Conservation (phyloP, 2,329 filamentous ascomycete genomes). For the Fusarium euwallaceae region DNA sequence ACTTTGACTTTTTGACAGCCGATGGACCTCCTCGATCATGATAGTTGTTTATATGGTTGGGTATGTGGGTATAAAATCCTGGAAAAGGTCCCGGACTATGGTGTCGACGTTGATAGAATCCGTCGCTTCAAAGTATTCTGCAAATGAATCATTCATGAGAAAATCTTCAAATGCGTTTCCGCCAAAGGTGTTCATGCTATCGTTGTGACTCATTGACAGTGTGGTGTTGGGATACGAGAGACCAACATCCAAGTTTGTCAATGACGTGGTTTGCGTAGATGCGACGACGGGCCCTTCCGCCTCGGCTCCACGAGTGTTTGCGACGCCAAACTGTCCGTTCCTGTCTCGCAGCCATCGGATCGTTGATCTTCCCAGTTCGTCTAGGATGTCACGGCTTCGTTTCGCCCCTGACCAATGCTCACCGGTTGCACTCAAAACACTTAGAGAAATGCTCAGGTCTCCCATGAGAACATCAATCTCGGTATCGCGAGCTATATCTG, state of each 20-base stretch:
- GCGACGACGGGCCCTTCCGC: neutral
- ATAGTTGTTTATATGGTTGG: conserved; percentile 1
- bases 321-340: neutral
- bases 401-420: conserved; percentile 67
- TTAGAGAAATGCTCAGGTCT: conserved; percentile 58
- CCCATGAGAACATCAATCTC: conserved; percentile 56
- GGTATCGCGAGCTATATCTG: conserved; percentile 54
- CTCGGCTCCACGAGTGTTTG: neutral
- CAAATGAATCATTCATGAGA: conserved; percentile 44
- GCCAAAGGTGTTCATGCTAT: conserved; percentile 15
- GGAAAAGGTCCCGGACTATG: conserved; percentile 53
- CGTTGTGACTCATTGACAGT: neutral
- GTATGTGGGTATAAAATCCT: conserved; percentile 53
- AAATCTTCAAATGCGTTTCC: conserved; percentile 45
- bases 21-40: conserved; percentile 44
- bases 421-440: conserved; percentile 63
- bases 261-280: conserved; percentile 1
- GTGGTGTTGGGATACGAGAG: conserved; percentile 6
- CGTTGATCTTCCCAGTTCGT: conserved; percentile 53
- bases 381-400: conserved; percentile 59
- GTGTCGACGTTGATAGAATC: conserved; percentile 50
- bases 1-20: conserved; percentile 73
- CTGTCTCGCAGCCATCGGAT: conserved; percentile 47
- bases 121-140: conserved; percentile 46
- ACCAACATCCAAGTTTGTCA: conserved; percentile 3